Conservation (phyloP, 2,329 filamentous ascomycete genomes). For the Diplodia sapinea region DNA sequence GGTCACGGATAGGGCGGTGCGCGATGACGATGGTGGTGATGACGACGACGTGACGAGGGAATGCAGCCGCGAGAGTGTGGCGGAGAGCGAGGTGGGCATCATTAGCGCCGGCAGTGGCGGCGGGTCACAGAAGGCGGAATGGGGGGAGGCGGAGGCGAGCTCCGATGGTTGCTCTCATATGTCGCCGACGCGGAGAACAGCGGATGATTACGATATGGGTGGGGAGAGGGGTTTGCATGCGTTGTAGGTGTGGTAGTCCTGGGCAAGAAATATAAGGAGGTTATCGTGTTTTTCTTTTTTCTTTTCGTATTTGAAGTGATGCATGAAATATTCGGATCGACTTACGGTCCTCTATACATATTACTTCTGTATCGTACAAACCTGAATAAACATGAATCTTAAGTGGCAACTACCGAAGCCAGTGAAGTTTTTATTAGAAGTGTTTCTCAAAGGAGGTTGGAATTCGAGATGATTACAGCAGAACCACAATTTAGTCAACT, state of each 20-base stretch:
- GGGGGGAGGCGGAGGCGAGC: background rate
- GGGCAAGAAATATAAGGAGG: background rate
- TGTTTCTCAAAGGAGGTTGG: background rate
- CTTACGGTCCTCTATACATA: background rate
- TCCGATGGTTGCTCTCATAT: background rate
- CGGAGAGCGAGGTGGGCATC: background rate
- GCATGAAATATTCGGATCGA: background rate
- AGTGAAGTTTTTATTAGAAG: background rate
- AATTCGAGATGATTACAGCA: no score
- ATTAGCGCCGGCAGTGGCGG: background rate
- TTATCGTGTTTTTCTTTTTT: background rate
- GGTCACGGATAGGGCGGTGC: no score
- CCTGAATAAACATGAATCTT: background rate
- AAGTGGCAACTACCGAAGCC: background rate
- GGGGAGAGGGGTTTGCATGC: background rate
- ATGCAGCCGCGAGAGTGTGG: constrained; percentile 3
- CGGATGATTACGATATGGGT: background rate
- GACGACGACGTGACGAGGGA: background rate
- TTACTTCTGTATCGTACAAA: background rate
- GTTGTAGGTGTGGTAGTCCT: background rate
- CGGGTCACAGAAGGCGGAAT: background rate
- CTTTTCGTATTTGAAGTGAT: background rate
- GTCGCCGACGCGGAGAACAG: background rate
- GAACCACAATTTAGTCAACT: background rate
- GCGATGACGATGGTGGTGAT: no score